These are phyloP conservation scores for Secale cereale DNA, from an alignment of 176 grass and related monocot genomes.

Conservation along the genomic window DNA sequence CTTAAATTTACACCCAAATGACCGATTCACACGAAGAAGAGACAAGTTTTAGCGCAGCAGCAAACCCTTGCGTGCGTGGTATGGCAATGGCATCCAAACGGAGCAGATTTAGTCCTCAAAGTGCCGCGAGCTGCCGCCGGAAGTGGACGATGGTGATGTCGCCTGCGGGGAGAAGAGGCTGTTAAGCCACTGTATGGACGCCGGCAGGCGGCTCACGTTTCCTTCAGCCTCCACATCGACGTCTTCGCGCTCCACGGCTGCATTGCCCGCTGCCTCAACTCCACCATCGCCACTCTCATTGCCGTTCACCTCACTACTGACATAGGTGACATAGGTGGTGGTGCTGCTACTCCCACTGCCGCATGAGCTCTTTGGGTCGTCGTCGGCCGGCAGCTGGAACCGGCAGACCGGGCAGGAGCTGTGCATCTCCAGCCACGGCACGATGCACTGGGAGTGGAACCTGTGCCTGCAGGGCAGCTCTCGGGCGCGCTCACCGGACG, in stretches of 20 bases:
- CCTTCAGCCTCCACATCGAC: background rate
- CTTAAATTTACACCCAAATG: background rate
- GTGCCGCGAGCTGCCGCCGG: conserved; percentile 30
- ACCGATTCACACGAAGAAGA: background rate
- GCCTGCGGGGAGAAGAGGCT: conserved; percentile 17
- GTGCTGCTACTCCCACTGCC: conserved; percentile 8
- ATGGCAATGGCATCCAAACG: background rate
- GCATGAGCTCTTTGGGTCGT: conserved; percentile 45
- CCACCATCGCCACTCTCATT: conserved; percentile 2
- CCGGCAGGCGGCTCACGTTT: conserved; percentile 18
- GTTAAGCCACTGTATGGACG: conserved; percentile 31
- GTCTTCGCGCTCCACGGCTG: conserved; percentile 18
- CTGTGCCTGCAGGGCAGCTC: conserved; percentile 88
- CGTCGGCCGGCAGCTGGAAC: conserved; percentile 57
- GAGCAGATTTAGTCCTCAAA: conserved; percentile 23
- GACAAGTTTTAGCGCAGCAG: background rate
- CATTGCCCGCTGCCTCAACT: conserved; percentile 8
- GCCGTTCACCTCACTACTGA: conserved; percentile 2
- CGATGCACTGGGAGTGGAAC: conserved; percentile 74
- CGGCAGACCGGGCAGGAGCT: conserved; percentile 88
- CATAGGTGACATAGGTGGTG: conserved; percentile 14
- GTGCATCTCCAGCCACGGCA: conserved; percentile 86
- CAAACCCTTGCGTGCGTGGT: background rate
- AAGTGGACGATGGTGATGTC: conserved; percentile 7
- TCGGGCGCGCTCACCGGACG: conserved; percentile 44